Evolutionary conservation across 2,329 filamentous ascomycete genomes (phyloP), one percentile per base, ranked within the genome.

Genomic region (Xylaria digitata): DNA sequence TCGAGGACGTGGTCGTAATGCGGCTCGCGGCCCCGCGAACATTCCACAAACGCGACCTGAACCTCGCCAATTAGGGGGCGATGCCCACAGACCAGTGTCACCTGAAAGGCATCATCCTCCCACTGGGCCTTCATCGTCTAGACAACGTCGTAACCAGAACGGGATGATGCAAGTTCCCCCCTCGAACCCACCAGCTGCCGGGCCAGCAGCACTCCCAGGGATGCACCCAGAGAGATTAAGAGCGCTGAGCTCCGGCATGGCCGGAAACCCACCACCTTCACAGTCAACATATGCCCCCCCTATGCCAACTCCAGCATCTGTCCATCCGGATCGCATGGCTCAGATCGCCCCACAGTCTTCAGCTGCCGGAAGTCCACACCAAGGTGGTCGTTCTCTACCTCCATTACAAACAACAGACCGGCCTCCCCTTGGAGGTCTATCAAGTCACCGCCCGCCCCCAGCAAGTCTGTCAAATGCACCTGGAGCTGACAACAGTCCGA

Each of bases 61-160:
- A 48, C 76, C 76, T 57, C 79, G 85, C 37, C 83, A 82, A 66
- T 72, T 77, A 7, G 75, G 69, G 8, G 76, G 75, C 19, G 84
- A 86, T 23, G 71, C 78, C 13, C 78, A 79, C 23, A 79, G 82
- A 34, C 79, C 79, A 9, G 76, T 80, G 4, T 83, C 83, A 3
- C 83, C 84, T 2, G 85, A 87, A n/a, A 78, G 84, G 21, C 80
- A 82, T 48, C 74, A 74, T 45, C 84, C 84, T 21, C 85, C 85
- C 21, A 86, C 85, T 3, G 85, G 85, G 0, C 85, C 85, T 23
- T 82, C 85, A 1, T 85, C 84, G 37, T 81, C 81, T 48, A 80
- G 85, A 63, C 75, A 80, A 53, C 81, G 84, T 48, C 81, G 83
- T 43, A 78, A 78, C n/a, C 82, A 80, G 32, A 66, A 68, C 30